Conservation (phyloP, 768 basidiomycete species). For the Trametes sanguinea region DNA sequence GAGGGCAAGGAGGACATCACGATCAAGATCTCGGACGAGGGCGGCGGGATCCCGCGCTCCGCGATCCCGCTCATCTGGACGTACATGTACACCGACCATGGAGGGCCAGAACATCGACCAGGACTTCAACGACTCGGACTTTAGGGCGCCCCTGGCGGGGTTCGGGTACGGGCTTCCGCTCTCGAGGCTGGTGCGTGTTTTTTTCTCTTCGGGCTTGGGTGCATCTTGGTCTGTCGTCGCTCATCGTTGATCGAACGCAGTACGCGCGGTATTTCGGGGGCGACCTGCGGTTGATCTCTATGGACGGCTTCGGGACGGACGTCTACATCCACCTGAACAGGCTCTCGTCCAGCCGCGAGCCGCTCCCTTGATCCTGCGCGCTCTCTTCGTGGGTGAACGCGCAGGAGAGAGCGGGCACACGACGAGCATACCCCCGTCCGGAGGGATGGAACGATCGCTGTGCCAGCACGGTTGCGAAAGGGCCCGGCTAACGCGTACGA, state of each 20-base stretch:
- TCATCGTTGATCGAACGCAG: slow-evolving; percentile 35
- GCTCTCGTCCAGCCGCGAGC: slow-evolving; percentile 80
- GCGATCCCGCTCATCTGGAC: slow-evolving; percentile 98
- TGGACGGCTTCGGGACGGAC: slow-evolving; percentile 98
- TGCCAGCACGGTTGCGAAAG: no score
- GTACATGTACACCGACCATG: slow-evolving; percentile 95
- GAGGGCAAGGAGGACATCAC: slow-evolving; percentile 99
- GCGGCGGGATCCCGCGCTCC: slow-evolving; percentile 88
- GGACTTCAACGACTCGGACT: slow-evolving; percentile 83
- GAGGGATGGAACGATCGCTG: no score
- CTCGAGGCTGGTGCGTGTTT: slow-evolving; percentile 73
- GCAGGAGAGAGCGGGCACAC: no score
- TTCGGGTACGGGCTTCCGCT: slow-evolving; percentile 94
- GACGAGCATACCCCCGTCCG: no score
- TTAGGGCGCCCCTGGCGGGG: slow-evolving; percentile 97
- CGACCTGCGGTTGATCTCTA: slow-evolving; percentile 89
- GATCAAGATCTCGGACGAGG: slow-evolving; percentile 98
- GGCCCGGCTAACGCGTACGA: no score
- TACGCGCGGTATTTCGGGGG: slow-evolving; percentile 97
- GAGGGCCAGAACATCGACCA: slow-evolving; percentile 67
- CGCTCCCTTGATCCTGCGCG: slow-evolving; percentile 50
- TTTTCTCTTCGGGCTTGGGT: no score
- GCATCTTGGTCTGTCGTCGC: no score
- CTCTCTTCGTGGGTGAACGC: background rate
- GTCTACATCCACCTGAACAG: slow-evolving; percentile 91